Conservation (phyloP, 2,329 filamentous ascomycete species). For the Talaromyces rugulosus region DNA sequence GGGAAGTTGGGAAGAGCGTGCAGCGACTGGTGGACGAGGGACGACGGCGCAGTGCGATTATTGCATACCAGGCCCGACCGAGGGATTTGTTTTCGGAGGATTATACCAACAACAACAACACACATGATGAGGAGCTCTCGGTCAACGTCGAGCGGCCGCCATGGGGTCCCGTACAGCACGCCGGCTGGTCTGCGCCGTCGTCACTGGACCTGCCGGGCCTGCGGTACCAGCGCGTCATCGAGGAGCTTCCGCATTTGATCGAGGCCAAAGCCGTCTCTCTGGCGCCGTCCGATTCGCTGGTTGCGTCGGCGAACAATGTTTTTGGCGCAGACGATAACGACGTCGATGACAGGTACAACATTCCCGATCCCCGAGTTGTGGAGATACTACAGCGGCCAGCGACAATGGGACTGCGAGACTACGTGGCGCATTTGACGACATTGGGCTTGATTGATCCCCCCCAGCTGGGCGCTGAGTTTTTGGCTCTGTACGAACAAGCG, state of each 20-base stretch:
- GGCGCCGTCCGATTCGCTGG: constrained; percentile 56
- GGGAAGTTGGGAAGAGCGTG: constrained; percentile 72
- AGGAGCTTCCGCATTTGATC: constrained; percentile 81
- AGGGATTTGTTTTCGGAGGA: constrained; percentile 50
- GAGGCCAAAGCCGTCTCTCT: constrained; percentile 91
- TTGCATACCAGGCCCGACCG: constrained; percentile 74
- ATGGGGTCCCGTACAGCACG: constrained; percentile 83
- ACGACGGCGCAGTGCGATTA: constrained; percentile 70
- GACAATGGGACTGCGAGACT: constrained; percentile 72
- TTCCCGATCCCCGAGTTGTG: constrained; percentile 64
- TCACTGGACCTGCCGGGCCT: constrained; percentile 71
- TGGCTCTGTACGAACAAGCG: constrained; percentile 74
- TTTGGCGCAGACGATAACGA: not conserved
- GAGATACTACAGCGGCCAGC: constrained; percentile 66
- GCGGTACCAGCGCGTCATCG: constrained; percentile 76
- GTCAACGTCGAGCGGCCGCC: constrained; percentile 46
- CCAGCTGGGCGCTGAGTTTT: constrained; percentile 56
- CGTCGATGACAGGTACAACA: constrained; percentile 16
- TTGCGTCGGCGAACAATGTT: constrained; percentile 19
- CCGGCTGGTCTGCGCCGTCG: constrained; percentile 81
- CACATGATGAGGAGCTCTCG: constrained; percentile 27
- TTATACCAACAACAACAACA: not conserved
- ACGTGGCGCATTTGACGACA: constrained; percentile 65
- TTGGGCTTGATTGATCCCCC: constrained; percentile 60
- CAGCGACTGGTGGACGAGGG: constrained; percentile 69